Evolutionary conservation across 2,329 filamentous ascomycete species (phyloP).

Genomic region (Fonsecaea nubica): DNA sequence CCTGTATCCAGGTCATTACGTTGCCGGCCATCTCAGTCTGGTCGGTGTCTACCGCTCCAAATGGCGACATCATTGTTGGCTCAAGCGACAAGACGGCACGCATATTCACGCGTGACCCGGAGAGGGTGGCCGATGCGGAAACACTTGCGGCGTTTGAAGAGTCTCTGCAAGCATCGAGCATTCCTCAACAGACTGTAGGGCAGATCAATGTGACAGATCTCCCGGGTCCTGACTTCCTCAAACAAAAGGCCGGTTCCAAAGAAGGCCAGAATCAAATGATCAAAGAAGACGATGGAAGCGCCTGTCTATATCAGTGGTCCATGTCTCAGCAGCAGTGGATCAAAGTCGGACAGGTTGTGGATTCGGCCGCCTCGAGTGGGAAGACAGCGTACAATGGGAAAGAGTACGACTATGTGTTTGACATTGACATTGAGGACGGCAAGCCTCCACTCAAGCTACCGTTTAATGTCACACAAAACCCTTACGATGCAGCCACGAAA

Average conservation of each 20-base stretch:
- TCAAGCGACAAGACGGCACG: slow-evolving; percentile 87
- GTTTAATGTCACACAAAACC: slow-evolving; percentile 89
- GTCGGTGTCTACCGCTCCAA: slow-evolving; percentile 80
- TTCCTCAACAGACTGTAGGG: slow-evolving; percentile 83
- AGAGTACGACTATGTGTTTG: slow-evolving; percentile 95
- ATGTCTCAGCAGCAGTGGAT: slow-evolving; percentile 74
- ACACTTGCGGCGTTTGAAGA: slow-evolving; percentile 78
- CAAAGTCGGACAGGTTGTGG: slow-evolving; percentile 91
- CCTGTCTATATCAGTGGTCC: slow-evolving; percentile 91
- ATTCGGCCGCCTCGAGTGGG: slow-evolving; percentile 81
- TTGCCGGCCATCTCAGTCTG: slow-evolving; percentile 97
- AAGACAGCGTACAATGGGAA: slow-evolving; percentile 80
- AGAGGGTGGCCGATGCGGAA: slow-evolving; percentile 72
- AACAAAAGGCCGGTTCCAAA: slow-evolving; percentile 83
- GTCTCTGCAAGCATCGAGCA: slow-evolving; percentile 79
- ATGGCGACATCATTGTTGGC: slow-evolving; percentile 92
- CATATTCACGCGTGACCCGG: slow-evolving; percentile 76
- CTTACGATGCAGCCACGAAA: slow-evolving; percentile 87
- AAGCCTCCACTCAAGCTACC: slow-evolving; percentile 92
- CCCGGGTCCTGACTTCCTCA: slow-evolving; percentile 85
- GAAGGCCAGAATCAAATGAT: slow-evolving; percentile 97
- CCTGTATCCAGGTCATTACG: slow-evolving; percentile 94
- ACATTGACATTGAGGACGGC: slow-evolving; percentile 94
- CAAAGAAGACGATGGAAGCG: slow-evolving; percentile 76
- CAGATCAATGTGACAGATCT: slow-evolving; percentile 90